These are phyloP conservation scores for Epichloe elymi DNA, from an alignment of 2,329 filamentous ascomycete genomes.

Conservation along the genomic window DNA sequence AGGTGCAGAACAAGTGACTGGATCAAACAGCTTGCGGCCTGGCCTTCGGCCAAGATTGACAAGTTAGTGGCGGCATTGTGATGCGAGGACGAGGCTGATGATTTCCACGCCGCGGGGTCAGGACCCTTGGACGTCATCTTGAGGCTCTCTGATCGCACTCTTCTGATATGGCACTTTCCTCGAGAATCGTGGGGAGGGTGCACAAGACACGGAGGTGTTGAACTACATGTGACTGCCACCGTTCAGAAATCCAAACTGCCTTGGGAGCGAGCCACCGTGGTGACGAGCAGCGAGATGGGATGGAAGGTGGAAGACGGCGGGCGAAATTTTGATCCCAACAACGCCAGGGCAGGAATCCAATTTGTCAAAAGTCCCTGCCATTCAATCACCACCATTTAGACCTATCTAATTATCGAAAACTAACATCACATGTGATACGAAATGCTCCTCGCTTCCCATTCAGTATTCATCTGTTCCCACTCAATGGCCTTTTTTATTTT, in stretches of 20 bases:
- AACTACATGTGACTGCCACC: background rate
- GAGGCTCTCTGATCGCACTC: background rate
- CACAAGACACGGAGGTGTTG: background rate
- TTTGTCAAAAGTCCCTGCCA: too few relatives aligned
- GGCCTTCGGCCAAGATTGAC: constrained; percentile 6
- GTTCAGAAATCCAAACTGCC: too few relatives aligned
- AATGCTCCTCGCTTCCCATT: too few relatives aligned
- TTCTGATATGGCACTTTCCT: background rate
- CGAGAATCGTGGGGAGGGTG: background rate
- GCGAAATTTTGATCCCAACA: background rate
- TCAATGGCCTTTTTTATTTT: too few relatives aligned
- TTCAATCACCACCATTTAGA: too few relatives aligned
- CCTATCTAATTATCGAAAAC: too few relatives aligned
- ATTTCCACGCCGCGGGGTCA: constrained; percentile 1
- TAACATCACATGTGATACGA: too few relatives aligned
- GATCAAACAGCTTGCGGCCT: constrained; percentile 5
- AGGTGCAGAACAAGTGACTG: constrained; percentile 2
- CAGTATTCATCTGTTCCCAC: too few relatives aligned
- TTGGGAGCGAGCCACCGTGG: background rate
- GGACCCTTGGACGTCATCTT: background rate
- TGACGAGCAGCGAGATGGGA: background rate
- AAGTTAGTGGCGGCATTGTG: constrained; percentile 5
- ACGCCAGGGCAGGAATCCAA: too few relatives aligned
- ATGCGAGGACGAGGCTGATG: constrained; percentile 5
- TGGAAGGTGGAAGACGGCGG: background rate